Evolutionary conservation across 768 basidiomycete genomes (phyloP), one percentile per base, ranked within the genome.

Genomic region (Amanita phalloides): DNA sequence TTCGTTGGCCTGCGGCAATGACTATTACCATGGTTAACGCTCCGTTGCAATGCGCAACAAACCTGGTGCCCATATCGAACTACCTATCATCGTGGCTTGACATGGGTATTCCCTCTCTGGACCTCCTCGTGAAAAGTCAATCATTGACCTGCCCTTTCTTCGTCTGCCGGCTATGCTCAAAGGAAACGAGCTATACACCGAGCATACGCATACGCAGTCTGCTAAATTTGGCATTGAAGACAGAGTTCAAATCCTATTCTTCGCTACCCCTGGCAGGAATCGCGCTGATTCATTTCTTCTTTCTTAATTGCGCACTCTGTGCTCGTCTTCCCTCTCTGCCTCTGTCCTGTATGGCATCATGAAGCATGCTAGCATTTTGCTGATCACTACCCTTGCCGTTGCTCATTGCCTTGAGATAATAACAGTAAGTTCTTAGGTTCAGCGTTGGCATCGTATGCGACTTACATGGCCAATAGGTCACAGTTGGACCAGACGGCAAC

Each of bases 401-500:
- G 21, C 26, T 11, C 13, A 20, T 20, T 36, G 48, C 10, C 13
- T 37, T 7, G 26, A 49, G 23, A 30, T 41, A n/a, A 17, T 39
- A 10, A 20, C 9, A 8, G 48, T 49, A 26, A 30, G 48, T 37
- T 23, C 17, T 30, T 25, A 30, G 10, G 8, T 30, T 39, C 21
- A 41, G 13, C n/a, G 7, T 20, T 13, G 11, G 25, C n/a, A 8
- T 42, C 13, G 20, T 25, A 13, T 10, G 42, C 37, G 6, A 9
- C 36, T 28, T 26, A 49, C 36, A 28, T 30, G 48, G 30, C 41
- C 6, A 30, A 14, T 48, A 73, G 72, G 66, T 75, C 14, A 59
- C 33, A 3, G 72, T 74, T 23, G 73, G 72, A 8, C 57, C 60
- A 8, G 54, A 67, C 52, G 72, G 71, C 23, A 70, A 69, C 50